These are phyloP conservation scores for Panicum miliaceum DNA, from an alignment of 176 grass and related monocot genomes.

Conservation along the genomic window DNA sequence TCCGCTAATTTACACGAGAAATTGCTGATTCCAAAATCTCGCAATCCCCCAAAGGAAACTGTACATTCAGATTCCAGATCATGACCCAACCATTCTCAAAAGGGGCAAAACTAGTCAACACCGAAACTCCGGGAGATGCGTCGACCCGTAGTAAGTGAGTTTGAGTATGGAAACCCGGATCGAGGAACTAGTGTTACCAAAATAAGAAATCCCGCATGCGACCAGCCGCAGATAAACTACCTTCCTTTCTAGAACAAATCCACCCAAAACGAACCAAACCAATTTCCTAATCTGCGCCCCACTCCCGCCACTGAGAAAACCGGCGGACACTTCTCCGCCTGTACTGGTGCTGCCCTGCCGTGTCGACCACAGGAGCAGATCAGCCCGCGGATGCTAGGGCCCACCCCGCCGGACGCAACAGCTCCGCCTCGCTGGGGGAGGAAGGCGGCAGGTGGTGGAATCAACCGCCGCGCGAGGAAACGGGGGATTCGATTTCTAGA, in stretches of 20 bases:
- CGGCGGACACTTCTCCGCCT: neutral
- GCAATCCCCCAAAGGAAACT: neutral
- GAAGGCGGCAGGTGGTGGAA: neutral
- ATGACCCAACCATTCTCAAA: neutral
- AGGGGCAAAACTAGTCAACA: neutral
- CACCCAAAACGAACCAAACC: slow-evolving; percentile 9
- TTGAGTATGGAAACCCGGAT: neutral
- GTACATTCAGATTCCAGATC: slow-evolving; percentile 1
- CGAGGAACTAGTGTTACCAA: neutral
- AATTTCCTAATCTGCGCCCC: slow-evolving; percentile 47
- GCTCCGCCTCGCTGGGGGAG: neutral
- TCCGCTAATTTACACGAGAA: neutral
- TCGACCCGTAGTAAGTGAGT: neutral
- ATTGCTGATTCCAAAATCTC: neutral
- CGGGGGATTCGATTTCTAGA: neutral
- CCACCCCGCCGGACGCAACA: neutral
- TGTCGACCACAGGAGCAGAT: neutral
- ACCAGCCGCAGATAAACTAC: slow-evolving; percentile 14
- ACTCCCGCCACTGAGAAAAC: neutral
- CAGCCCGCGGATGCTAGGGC: neutral
- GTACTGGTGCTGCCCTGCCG: neutral
- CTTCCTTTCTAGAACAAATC: slow-evolving; percentile 29
- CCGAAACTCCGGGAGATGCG: neutral
- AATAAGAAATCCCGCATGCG: neutral
- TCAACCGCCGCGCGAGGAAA: neutral